Base-by-base conservation (phyloP, 2,329 filamentous ascomycete genomes). In the Hymenoscyphus salicellus region DNA sequence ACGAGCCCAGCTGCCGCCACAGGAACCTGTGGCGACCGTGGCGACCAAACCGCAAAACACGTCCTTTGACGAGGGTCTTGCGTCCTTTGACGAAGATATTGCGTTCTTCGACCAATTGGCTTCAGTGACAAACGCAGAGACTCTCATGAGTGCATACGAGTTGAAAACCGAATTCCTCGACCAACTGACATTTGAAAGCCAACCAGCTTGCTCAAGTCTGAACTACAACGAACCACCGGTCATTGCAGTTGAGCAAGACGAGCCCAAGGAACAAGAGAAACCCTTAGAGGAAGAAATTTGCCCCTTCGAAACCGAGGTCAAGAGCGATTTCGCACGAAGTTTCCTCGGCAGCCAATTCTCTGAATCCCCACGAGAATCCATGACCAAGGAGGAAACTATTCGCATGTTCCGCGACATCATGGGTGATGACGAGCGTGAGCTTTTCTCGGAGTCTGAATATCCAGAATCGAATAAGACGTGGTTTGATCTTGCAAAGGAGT, bases 341-440 rank as follows among this genome's bases (percentile, higher is more conserved):
- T 66, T 63, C 23, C 23, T 63, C 5, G 64, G 64, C 11, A 66
- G 61, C 60, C 64, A 66, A 43, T 63, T 52, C 41, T 63, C 58
- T 17, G 64, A 59, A 14, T 28, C 61, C 23, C 6, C 28, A 36
- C 49, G 41, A 16, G n/a, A 11, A 38, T 43, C 33, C 2, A 8
- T 36, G 33, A 8, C 28, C 11, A 30, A 30, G 33, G 32, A 8
- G 5, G 49, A 55, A 16, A 61, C 16, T 38, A 10, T 26, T 5
- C 46, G 33, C 6, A 55, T 55, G 32, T 10, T 61, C 20, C 52
- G 28, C 38, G 49, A 30, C 5, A 33, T 32, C 28, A 30, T 32
- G 46, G 28, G 14, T n/a, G 60, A 55, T 6, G 49, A 61, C 10
- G 30, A 49, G 23, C 32, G 43, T 10, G 16, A 49, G 20, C 14